phyloP scores from a whole-genome alignment of 2,329 filamentous ascomycete genomes.

The Xenoacremonium recifei region DNA sequence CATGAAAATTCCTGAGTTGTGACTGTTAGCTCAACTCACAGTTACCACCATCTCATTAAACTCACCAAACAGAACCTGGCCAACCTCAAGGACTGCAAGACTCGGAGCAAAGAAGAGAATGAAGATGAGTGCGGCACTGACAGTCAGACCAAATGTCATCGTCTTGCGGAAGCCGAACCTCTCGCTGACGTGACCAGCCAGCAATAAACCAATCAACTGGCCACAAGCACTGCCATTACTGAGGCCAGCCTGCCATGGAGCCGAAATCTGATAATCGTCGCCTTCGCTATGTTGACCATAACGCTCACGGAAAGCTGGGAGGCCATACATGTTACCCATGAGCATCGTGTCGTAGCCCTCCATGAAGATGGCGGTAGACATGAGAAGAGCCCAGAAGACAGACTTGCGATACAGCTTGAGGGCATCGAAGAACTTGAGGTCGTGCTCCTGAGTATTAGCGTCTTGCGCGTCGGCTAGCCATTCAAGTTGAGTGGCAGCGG shows the following conservation, averaged over 20 bases:
- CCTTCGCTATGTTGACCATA: slow-evolving; percentile 22
- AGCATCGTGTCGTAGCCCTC: slow-evolving; percentile 31
- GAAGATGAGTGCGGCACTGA: slow-evolving; percentile 34
- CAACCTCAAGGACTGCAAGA: slow-evolving; percentile 23
- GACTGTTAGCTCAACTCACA: no score
- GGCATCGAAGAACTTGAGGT: not conserved
- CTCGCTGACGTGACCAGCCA: slow-evolving; percentile 40
- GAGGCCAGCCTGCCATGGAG: slow-evolving; percentile 40
- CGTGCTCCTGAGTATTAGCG: not conserved
- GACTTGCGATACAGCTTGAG: slow-evolving; percentile 1
- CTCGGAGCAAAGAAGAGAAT: slow-evolving; percentile 31
- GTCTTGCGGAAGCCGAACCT: slow-evolving; percentile 33
- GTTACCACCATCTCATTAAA: no score
- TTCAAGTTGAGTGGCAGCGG: not conserved
- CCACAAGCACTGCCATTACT: slow-evolving; percentile 19
- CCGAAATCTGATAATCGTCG: slow-evolving; percentile 35
- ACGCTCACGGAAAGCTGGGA: slow-evolving; percentile 24
- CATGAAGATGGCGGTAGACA: slow-evolving; percentile 22
- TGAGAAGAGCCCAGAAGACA: slow-evolving; percentile 16
- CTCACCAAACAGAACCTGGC: slow-evolving; percentile 31
- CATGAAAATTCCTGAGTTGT: slow-evolving; percentile 3
- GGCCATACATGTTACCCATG: slow-evolving; percentile 34
- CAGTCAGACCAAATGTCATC: slow-evolving; percentile 24
- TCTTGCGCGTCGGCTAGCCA: not conserved
- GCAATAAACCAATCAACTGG: slow-evolving; percentile 39